Percentiles rank a stretch among this genome's conserved stretches.
Conservation (phyloP, 768 basidiomycete species). For the Hypsizygus marmoreus region DNA sequence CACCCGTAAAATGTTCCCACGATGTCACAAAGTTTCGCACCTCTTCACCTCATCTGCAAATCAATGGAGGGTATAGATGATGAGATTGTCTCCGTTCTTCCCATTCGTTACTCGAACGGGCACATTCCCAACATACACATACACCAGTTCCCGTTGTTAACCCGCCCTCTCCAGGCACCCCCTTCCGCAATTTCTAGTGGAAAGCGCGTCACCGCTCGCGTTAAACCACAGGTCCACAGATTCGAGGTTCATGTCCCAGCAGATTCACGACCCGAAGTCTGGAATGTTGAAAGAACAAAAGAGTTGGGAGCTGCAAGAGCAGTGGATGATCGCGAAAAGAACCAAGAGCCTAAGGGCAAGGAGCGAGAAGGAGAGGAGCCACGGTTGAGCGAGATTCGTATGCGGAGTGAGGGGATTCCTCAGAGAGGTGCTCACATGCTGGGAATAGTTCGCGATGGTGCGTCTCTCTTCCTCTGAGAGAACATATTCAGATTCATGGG, state of each 20-base stretch:
- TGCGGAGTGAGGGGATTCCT: slow-evolving; percentile 72
- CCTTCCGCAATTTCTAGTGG: slow-evolving; percentile 74
- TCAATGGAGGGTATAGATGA: slow-evolving; percentile 45
- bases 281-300: slow-evolving; percentile 71
- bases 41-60: neutral
- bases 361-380: slow-evolving; percentile 53
- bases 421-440: slow-evolving; percentile 71
- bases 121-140: slow-evolving; percentile 68
- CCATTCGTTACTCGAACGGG: slow-evolving; percentile 68
- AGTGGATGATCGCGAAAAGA: slow-evolving; percentile 80
- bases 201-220: slow-evolving; percentile 73
- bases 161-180: slow-evolving; percentile 71
- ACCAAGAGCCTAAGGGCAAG: slow-evolving; percentile 55
- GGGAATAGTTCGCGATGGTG: slow-evolving; percentile 76
- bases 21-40: neutral
- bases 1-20: slow-evolving; percentile 11
- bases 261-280: slow-evolving; percentile 80
- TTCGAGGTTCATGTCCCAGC: slow-evolving; percentile 81
- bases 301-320: slow-evolving; percentile 64
- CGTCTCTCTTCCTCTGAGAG: slow-evolving; percentile 17
- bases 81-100: slow-evolving; percentile 66
- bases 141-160: slow-evolving; percentile 81
- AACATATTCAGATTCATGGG: slow-evolving; percentile 7
- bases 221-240: slow-evolving; percentile 62
- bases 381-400: slow-evolving; percentile 66